Evolutionary conservation across 768 basidiomycete genomes (phyloP).

Genomic region (Russula griseocarnosa): DNA sequence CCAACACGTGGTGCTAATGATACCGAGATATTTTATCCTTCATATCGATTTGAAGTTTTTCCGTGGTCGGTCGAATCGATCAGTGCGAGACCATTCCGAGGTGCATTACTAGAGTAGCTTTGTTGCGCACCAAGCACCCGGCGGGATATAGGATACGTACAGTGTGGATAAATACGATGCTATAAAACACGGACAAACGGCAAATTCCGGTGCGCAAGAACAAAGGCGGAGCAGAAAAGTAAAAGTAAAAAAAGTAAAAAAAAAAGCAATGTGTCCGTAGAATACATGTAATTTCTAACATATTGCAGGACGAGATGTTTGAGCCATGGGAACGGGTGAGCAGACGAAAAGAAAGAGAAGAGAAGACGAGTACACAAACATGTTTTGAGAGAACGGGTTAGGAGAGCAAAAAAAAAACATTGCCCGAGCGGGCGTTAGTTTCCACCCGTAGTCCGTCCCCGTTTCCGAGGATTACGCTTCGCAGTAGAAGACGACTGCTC

Average conservation of each 20-base stretch:
- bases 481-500: slow-evolving; percentile 43
- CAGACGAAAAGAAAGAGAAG: not conserved
- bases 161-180: slow-evolving; percentile 33
- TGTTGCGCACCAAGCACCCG: slow-evolving; percentile 27
- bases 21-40: slow-evolving; percentile 6
- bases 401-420: slow-evolving; percentile 6
- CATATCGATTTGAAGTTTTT: slow-evolving; percentile 17
- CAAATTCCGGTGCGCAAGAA: slow-evolving; percentile 30
- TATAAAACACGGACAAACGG: slow-evolving; percentile 35
- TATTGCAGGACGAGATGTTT: slow-evolving; percentile 28
- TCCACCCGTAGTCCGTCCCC: slow-evolving; percentile 48
- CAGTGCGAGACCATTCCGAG: slow-evolving; percentile 5
- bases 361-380: slow-evolving; percentile 6
- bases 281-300: slow-evolving; percentile 29
- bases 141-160: slow-evolving; percentile 27
- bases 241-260: slow-evolving; percentile 21
- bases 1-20: not conserved
- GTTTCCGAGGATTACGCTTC: slow-evolving; percentile 54
- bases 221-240: slow-evolving; percentile 18
- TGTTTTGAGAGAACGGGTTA: not conserved
- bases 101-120: slow-evolving; percentile 28
- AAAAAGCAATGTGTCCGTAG: slow-evolving; percentile 25
- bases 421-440: slow-evolving; percentile 34
- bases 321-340: slow-evolving; percentile 13
- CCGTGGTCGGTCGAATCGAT: slow-evolving; percentile 7